Evolutionary conservation across 2,329 filamentous ascomycete genomes (phyloP), one percentile per base, ranked within the genome.

Genomic region (Beauveria pseudobassiana): DNA sequence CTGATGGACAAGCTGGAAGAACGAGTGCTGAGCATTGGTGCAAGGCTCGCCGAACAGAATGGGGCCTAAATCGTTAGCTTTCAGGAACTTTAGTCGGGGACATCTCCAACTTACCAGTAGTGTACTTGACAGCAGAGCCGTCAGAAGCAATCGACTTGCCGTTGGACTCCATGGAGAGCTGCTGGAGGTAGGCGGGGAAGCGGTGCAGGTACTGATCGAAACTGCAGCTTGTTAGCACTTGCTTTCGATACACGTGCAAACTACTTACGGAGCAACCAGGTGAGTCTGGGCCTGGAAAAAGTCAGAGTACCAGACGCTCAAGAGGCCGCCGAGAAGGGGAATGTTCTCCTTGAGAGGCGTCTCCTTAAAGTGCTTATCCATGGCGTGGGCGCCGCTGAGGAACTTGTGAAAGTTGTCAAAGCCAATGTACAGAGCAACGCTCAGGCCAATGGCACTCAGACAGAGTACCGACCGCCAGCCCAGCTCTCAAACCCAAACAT

Each of bases 401-500:
- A 99, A 97, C 78, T 96, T 85, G 78, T 95, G 86, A 83, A 98
- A 99, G 85, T 97, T 97, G 75, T 98, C 93, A 76, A 83, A 99
- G 74, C 95, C 95, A 74, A 99, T 89, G 82, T 97, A 96, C 67
- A 99, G 83, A 69, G 89, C 89, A 62, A 99, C 93, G 66, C 91
- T 96, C 65, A 99, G 82, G 69, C 95, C 95, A 72, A 99, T 99
- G 75, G 95, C 95, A 69, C 92, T 96, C 95, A 99, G 68, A 99
- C 95, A 64, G 92, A 96, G 85, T 99, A 99, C 64, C 95, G 90
- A 62, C 95, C 95, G 75, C 95, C 95, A 58, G 98, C 93, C 95
- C 95, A 99, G 78, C 90, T 96, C 78, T 93, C 93, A 75, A 99
- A 99, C 70, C 92, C 93, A 73, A 99, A 99, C 95, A 99, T 99